Percentiles rank a stretch among this genome's conserved stretches.
phyloP scores from a whole-genome alignment of 805 yeast species.

The Yamadazyma kitorensis region DNA sequence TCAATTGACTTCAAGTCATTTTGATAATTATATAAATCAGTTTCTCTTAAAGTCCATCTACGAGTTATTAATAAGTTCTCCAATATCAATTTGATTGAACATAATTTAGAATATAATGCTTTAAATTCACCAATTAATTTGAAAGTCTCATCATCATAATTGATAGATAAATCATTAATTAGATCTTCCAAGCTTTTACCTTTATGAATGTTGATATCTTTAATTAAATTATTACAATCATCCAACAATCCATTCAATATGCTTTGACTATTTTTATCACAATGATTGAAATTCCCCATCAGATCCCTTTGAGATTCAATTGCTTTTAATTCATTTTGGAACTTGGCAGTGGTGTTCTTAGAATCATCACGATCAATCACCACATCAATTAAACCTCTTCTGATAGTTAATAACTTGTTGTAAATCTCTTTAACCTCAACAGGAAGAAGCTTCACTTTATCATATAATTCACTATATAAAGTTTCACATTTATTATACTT shows the following conservation, averaged over 20 bases:
- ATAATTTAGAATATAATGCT: constrained; percentile 56
- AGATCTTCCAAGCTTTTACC: constrained; percentile 17
- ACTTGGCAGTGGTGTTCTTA: constrained; percentile 8
- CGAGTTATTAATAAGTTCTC: constrained; percentile 86
- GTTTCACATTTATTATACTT: constrained; percentile 64
- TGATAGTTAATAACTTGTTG: constrained; percentile 58
- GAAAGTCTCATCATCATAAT: constrained; percentile 28
- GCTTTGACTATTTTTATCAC: constrained; percentile 26
- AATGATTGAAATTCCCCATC: constrained; percentile 48
- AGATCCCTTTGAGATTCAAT: constrained; percentile 46
- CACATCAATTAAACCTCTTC: constrained; percentile 54
- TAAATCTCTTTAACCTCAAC: constrained; percentile 42
- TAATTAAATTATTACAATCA: constrained; percentile 73
- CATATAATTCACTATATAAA: constrained; percentile 56
- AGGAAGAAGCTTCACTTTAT: constrained; percentile 43
- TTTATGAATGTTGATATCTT: constrained; percentile 57
- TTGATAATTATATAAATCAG: constrained; percentile 86
- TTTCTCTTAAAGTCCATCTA: constrained; percentile 96
- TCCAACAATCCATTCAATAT: constrained; percentile 74
- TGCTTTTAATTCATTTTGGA: constrained; percentile 23
- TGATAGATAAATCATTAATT: constrained; percentile 15
- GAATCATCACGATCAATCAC: constrained; percentile 20
- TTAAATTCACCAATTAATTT: constrained; percentile 19
- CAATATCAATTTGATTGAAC: constrained; percentile 65
- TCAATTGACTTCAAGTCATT: constrained; percentile 72